Conservation (phyloP, 306 rosid genomes). For the Vigna hirtella region DNA sequence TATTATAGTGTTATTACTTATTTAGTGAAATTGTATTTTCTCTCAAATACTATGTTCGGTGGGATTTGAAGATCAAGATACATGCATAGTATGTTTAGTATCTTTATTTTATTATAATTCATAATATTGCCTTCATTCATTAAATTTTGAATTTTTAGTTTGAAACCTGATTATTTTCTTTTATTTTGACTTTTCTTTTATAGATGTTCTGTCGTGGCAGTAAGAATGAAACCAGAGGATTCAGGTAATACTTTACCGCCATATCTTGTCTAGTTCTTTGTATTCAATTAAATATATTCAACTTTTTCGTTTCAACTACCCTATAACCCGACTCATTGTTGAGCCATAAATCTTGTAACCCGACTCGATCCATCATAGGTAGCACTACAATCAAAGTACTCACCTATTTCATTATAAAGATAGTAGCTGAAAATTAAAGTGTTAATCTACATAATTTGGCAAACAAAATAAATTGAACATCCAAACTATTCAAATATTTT, state of each 20-base stretch:
- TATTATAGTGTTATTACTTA: not conserved
- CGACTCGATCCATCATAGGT: too few species aligned
- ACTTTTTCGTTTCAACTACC: conserved; percentile 11
- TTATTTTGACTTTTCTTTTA: conserved; percentile 44
- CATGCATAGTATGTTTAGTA: not conserved
- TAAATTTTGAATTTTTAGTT: conserved; percentile 26
- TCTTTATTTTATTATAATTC: not conserved
- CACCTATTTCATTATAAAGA: too few species aligned
- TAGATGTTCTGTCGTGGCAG: conserved; percentile 98
- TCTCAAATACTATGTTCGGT: not conserved
- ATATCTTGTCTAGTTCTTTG: conserved; percentile 25
- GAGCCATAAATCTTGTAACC: too few species aligned
- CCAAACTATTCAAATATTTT: too few species aligned
- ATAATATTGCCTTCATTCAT: conserved; percentile 11
- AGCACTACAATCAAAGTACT: too few species aligned
- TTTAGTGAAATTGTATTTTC: not conserved
- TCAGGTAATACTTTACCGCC: conserved; percentile 68
- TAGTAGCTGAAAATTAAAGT: too few species aligned
- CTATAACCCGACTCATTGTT: not conserved
- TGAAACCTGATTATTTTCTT: conserved; percentile 39
- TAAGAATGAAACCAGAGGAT: conserved; percentile 88
- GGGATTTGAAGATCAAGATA: conserved; percentile 3
- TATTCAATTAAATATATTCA: conserved; percentile 18
- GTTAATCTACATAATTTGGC: too few species aligned
- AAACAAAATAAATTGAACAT: too few species aligned